Evolutionary conservation across 768 basidiomycete species (phyloP).

Genomic region (Mycena galopus): DNA sequence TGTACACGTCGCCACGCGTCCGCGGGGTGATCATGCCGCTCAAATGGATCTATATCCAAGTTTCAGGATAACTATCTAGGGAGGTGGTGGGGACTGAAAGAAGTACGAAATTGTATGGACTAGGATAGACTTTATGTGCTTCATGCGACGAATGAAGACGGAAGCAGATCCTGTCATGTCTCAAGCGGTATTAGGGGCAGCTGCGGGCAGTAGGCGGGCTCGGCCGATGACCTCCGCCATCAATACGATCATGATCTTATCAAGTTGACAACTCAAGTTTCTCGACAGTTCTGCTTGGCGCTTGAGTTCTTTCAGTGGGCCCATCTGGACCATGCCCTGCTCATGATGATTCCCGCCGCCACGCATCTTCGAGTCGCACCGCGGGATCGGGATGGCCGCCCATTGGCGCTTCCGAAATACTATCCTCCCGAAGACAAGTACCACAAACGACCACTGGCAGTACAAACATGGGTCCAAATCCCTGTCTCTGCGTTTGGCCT

Average conservation of each 20-base stretch:
- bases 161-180: too few species aligned
- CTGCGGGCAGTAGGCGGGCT: too few species aligned
- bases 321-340: slow-evolving; percentile 10
- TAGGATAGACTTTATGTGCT: too few species aligned
- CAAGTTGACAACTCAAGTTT: background rate
- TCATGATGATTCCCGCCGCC: slow-evolving; percentile 17
- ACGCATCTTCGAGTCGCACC: slow-evolving; percentile 24
- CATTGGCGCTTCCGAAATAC: slow-evolving; percentile 26
- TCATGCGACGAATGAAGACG: too few species aligned
- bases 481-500: slow-evolving; percentile 26
- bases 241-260: background rate
- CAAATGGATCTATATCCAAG: too few species aligned
- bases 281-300: background rate
- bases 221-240: too few species aligned
- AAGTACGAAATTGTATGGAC: too few species aligned
- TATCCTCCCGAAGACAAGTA: slow-evolving; percentile 31
- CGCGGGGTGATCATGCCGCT: too few species aligned
- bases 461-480: slow-evolving; percentile 22
- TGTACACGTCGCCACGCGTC: too few species aligned
- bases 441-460: slow-evolving; percentile 27
- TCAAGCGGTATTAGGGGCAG: too few species aligned
- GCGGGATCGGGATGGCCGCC: slow-evolving; percentile 22
- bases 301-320: background rate
- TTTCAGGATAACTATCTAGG: too few species aligned
- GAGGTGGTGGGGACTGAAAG: too few species aligned